phyloP scores from a whole-genome alignment of 2,329 filamentous ascomycete genomes.

The Nemania serpens region DNA sequence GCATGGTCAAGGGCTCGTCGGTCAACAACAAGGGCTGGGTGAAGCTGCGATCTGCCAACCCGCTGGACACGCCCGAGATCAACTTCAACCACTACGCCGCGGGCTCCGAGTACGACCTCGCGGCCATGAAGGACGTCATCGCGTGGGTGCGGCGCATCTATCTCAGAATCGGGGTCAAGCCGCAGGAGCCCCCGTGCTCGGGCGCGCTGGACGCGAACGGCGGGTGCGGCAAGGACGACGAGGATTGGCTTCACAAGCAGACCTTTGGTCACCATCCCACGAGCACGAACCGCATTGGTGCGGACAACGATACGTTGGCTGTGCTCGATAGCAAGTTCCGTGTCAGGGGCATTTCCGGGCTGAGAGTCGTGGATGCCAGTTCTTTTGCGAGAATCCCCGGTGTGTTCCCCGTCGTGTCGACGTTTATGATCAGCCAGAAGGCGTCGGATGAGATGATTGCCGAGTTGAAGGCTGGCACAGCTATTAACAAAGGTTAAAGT shows the following conservation, averaged over 20 bases:
- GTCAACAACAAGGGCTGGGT: conserved; percentile 64
- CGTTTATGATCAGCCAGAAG: conserved; percentile 28
- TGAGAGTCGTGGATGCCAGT: conserved; percentile 46
- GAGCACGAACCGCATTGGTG: conserved; percentile 58
- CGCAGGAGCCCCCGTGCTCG: conserved; percentile 24
- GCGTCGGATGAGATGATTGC: conserved; percentile 26
- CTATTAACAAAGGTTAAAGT: not conserved
- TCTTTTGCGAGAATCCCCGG: conserved; percentile 23
- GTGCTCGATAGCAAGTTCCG: conserved; percentile 59
- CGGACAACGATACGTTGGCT: conserved; percentile 54
- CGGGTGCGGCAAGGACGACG: conserved; percentile 18
- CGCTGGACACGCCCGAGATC: conserved; percentile 66
- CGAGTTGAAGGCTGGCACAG: conserved; percentile 6
- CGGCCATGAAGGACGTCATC: conserved; percentile 52
- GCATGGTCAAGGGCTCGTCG: conserved; percentile 46
- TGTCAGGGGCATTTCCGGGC: conserved; percentile 54
- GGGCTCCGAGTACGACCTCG: conserved; percentile 45
- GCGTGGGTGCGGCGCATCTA: conserved; percentile 34
- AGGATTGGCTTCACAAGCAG: conserved; percentile 46
- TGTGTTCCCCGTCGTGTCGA: conserved; percentile 25
- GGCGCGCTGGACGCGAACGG: conserved; percentile 13
- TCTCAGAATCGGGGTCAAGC: conserved; percentile 13
- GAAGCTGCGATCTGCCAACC: conserved; percentile 61
- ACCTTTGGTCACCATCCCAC: conserved; percentile 62
- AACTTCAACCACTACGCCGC: conserved; percentile 61